Evolutionary conservation across 192 early-diverging fungal genomes (phyloP), one percentile per base, ranked within the genome.

Genomic region (Coemansia sp.): DNA sequence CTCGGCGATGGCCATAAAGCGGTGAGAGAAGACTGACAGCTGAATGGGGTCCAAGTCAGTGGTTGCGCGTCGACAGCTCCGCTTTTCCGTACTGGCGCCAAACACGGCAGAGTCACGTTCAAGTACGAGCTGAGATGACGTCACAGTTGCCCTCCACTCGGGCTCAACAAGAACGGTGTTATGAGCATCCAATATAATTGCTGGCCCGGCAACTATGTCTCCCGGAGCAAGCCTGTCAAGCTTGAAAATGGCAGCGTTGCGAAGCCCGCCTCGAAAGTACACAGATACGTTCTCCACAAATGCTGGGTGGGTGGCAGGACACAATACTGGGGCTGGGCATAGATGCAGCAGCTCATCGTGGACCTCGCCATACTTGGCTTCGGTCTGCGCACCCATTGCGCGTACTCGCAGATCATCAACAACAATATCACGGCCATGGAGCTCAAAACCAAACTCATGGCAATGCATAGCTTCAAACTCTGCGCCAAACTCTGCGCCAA

Each of bases 1-100:
- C 73, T 97, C 95, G 8, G 95, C 97, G 75, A 99, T 97, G 58
- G 85, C 86, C 97, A 99, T 99, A 68, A 99, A 99, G 13, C 97
- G 87, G 81, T 99, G 95, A 1, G 90, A 89, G 77, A 99, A 95
- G 16, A 99, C 90, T 1, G 92, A 88, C 2, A 99, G 82, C 75
- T 90, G 88, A 58, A 99, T 96, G 21, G 94, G 94, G 61, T 99
- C 97, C 61, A 86, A 80, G 53, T 84, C 86, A 0, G 83, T 86
- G 7, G 83, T 81, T 11, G 33, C 20, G 38, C 21, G 34, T 11
- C 23, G 18, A 26, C 37, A 13, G 14, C 35, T 38, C 9, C 16
- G 28, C n/a, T 42, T 37, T 14, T 6, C 36, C 16, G 64, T 28
- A 18, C n/a, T 9, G 3, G 16, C 21, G 20, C 26, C 48, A 3